Base-by-base conservation (phyloP, 1,284 basidiomycete species). In the Agaricales sp. region DNA sequence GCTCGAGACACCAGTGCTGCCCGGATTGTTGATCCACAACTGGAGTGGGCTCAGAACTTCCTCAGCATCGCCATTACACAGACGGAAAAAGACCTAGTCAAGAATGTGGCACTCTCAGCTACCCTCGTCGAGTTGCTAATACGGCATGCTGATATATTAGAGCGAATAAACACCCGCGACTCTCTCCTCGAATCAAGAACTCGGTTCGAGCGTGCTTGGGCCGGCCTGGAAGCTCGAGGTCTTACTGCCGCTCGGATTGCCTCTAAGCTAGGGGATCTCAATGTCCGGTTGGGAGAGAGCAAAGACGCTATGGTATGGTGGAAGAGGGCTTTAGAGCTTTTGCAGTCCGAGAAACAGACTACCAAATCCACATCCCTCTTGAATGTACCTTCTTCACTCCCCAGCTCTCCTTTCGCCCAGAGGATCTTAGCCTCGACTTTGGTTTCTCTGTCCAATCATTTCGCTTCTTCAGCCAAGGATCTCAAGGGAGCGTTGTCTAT, bases 361-460 rank as follows among this genome's bases (percentile, higher is more conserved):
- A 48, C 55, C 16, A 46, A 37, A 45, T 50, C 25, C 24, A 41
- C 51, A 38, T 30, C 50, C 13, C 50, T 39, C 2, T 63, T 67
- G 20, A 44, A 53, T n/a, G 57, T 75, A 37, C 73, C 77, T n/a
- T 55, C 59, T 13, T 52, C 59, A 3, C 54, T 67, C 8, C 82
- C 83, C 20, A 60, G 70, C 47, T 78, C 80, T 46, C 82, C 84
- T 12, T 68, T 74, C n/a, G 73, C 77, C 3, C 84, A 89, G 53
- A 75, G 90, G 51, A 78, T 79, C 14, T 64, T 87, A 38, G 70
- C 78, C 1, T 77, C 80, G 4, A 71, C 79, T 13, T 67, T 92
- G 1, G 74, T 86, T 4, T 85, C 87, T 6, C 63, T 85, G 24
- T 88, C 87, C 14, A 81, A 84, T 1, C 75, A 74, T 58, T 81